phyloP scores from a whole-genome alignment of 2,329 filamentous ascomycete genomes.

The Ophiobolus disseminans region DNA sequence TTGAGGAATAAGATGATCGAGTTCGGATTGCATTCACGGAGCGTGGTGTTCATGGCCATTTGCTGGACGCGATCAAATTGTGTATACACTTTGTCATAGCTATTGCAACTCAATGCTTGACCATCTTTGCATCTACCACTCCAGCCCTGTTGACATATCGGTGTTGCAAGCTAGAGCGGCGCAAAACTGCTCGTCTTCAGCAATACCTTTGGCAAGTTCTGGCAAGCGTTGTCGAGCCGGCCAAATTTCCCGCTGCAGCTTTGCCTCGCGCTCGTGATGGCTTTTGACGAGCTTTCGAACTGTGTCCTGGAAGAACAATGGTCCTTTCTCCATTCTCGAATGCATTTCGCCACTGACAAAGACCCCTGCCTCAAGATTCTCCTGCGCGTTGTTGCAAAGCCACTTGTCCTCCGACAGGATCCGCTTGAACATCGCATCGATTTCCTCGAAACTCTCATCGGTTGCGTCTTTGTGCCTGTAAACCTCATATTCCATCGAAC shows the following conservation, averaged over 20 bases:
- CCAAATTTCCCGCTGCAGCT: constrained; percentile 8
- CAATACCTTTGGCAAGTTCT: background rate
- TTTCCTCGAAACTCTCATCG: constrained; percentile 62
- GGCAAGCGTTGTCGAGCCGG: constrained; percentile 3
- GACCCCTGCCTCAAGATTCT: constrained; percentile 64
- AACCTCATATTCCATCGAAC: constrained; percentile 65
- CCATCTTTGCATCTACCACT: no score
- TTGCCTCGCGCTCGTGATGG: constrained; percentile 6
- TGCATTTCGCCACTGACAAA: constrained; percentile 68
- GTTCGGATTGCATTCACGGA: no score
- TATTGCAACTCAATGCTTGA: no score
- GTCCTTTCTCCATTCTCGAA: constrained; percentile 55
- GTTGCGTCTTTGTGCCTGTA: constrained; percentile 64
- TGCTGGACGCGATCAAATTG: no score
- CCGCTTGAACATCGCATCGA: constrained; percentile 65
- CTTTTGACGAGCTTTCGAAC: constrained; percentile 55
- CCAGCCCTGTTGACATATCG: no score
- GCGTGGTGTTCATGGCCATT: no score
- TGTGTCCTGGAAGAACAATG: constrained; percentile 56
- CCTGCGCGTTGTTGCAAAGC: constrained; percentile 63
- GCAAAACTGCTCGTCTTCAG: background rate
- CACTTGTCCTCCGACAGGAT: constrained; percentile 68
- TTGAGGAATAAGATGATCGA: no score
- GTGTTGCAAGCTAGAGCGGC: no score
- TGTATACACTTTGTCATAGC: no score